Base-by-base conservation (phyloP, 768 basidiomycete species). In the Cyathus striatus region DNA sequence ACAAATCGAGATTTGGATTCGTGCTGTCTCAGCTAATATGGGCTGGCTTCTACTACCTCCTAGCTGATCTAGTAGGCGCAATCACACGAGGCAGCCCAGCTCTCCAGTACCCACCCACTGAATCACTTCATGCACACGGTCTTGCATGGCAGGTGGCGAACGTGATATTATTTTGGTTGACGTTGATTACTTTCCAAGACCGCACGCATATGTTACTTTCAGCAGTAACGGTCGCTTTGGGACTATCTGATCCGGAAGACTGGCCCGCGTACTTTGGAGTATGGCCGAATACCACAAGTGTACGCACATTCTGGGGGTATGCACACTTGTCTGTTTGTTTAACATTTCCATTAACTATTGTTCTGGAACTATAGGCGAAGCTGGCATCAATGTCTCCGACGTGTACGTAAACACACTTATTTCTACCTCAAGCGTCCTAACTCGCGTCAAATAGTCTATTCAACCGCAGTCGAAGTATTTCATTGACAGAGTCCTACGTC, bases 221-320 rank as follows among this genome's bases (percentile, higher is more conserved):
- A 6, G 32, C 35, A 9, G 17, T 49, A 12, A 22, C 41, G 6
- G 53, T 57, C 16, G 46, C 46, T 3, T 3, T 42, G 6, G 41
- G 45, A 1, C 18, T 49, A 6, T 54, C 53, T 3, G 35, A 50
- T 3, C 60, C 62, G 0, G 37, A 48, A 7, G 48, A 57, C 21
- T 68, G 63, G 61, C 57, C 59, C 9, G 5, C 55, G 45, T 18
- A 14, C 56, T 62, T 57, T 24, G 63, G 62, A 14, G 32, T 21
- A 23, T 60, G 49, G 50, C 40, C 40, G 1, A 55, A 65, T n/a
- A 51, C 61, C 1, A 62, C 60, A 36, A 60, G 59, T 2, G n/a
- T 65, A 1, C 53, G 63, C 10, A 55, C 49, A 25, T 58, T 65
- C 37, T 66, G 64, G 66, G 62, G 64, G 65, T 65, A 41, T 16